Conservation (phyloP, 1,139 yeast genomes). For the Pichia sp. region DNA sequence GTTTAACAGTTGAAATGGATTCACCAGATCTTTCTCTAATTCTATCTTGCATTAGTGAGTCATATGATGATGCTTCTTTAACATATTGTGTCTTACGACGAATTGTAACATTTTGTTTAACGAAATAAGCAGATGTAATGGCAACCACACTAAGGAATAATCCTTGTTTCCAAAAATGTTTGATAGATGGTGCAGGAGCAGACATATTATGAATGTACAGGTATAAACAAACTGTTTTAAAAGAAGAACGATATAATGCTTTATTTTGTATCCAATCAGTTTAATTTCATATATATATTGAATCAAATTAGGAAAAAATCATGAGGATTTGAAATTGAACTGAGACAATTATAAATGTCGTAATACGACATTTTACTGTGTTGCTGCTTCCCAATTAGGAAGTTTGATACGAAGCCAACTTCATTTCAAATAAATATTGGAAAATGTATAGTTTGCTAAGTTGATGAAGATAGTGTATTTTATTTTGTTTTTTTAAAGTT, state of each 20-base stretch:
- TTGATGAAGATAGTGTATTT: no score
- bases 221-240: no score
- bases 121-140: conserved; percentile 28
- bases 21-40: conserved; percentile 19
- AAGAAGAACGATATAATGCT: no score
- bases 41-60: conserved; percentile 24
- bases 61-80: conserved; percentile 29
- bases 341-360: neutral
- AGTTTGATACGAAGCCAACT: neutral
- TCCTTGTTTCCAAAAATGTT: conserved; percentile 29
- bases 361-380: neutral
- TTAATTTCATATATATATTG: no score
- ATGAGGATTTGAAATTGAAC: neutral
- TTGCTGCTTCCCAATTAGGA: neutral
- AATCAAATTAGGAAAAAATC: no score
- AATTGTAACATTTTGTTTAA: conserved; percentile 31
- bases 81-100: conserved; percentile 29
- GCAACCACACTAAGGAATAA: conserved; percentile 25
- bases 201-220: neutral
- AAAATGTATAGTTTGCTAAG: no score
- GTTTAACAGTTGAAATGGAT: conserved; percentile 33
- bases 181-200: conserved; percentile 24
- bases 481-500: no score
- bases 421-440: no score
- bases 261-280: no score